phyloP scores from a whole-genome alignment of 2,329 filamentous ascomycete species.

The Lachnellula cervina region DNA sequence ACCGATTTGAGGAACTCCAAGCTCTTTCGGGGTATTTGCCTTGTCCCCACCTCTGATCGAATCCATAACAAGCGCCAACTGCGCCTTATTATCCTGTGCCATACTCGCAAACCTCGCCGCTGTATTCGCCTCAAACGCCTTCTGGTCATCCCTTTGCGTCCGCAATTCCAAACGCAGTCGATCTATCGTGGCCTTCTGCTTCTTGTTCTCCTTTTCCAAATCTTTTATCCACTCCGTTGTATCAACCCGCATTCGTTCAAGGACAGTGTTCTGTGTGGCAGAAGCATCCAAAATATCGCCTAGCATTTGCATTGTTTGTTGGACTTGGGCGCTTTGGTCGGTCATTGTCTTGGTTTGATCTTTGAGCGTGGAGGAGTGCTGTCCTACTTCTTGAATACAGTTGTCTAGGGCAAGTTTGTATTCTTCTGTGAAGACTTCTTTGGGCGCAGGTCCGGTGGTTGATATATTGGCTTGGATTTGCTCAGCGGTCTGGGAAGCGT shows the following conservation, averaged over 20 bases:
- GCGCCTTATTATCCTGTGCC: not conserved
- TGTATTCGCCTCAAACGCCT: not conserved
- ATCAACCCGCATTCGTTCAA: not conserved
- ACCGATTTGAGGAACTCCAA: not conserved
- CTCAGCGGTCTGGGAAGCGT: not conserved
- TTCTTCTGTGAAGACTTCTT: not conserved
- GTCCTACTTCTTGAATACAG: not conserved
- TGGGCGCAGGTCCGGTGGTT: not conserved
- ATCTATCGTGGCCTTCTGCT: not conserved
- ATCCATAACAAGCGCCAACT: not conserved
- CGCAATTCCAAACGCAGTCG: not conserved
- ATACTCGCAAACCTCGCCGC: not conserved
- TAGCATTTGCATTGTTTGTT: constrained; percentile 2
- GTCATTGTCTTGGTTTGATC: not conserved
- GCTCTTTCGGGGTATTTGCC: not conserved
- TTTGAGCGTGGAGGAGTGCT: not conserved
- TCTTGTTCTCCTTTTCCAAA: constrained; percentile 1
- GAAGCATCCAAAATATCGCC: constrained; percentile 3
- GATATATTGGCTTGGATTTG: not conserved
- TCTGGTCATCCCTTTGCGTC: not conserved
- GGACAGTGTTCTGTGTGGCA: not conserved
- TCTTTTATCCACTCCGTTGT: constrained; percentile 1
- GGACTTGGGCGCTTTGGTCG: not conserved
- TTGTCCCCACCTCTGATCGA: not conserved
- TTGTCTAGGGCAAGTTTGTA: not conserved